Evolutionary conservation across 23 red algal species (phyloP), one percentile per base, ranked within the genome.

Genomic region (Gracilaria gracilis): DNA sequence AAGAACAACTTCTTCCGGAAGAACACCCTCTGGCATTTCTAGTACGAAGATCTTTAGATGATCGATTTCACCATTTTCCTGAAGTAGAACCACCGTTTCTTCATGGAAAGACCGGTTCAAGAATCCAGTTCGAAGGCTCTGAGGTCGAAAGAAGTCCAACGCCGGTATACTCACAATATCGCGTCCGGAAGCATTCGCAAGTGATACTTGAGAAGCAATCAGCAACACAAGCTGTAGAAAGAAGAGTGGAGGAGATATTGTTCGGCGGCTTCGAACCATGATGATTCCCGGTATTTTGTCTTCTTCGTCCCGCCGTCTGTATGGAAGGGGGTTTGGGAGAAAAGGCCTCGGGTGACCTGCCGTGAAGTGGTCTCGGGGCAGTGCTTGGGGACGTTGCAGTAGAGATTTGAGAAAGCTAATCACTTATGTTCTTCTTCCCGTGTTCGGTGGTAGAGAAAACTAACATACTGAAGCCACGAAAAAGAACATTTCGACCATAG

Each of bases 11-110:
- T 92, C 79, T 44, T 92, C 64, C 9, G 61, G 32, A 48, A 38
- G 47, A 42, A 84, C 36, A 21, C 49, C 64, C 3, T 83, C 61
- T 9, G 89, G 77, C 32, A 92, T 64, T 75, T 75, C 66, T 31
- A 92, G 24, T 9, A 75, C 67, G 9, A 92, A 92, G 35, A 62
- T 42, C 48, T 79, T 73, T 24, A 92, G 32, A 31, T 61, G 49
- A 46, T 92, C 89, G 46, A 90, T 57, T 40, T 38, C 67, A 15
- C 89, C 89, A 77, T 92, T 79, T 61, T 83, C 77, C 25, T 92
- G 89, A 23, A 84, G 50, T 31, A 92, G 79, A 11, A 84, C 38
- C 9, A 72, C 54, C 15, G 34, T 79, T 50, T 89, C 69, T 49
- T 92, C 64, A 72, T 77, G 61, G 13, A 49, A 53, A 20, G 87